Base-by-base conservation (phyloP, 306 rosid species). In the Quillaja saponaria region DNA sequence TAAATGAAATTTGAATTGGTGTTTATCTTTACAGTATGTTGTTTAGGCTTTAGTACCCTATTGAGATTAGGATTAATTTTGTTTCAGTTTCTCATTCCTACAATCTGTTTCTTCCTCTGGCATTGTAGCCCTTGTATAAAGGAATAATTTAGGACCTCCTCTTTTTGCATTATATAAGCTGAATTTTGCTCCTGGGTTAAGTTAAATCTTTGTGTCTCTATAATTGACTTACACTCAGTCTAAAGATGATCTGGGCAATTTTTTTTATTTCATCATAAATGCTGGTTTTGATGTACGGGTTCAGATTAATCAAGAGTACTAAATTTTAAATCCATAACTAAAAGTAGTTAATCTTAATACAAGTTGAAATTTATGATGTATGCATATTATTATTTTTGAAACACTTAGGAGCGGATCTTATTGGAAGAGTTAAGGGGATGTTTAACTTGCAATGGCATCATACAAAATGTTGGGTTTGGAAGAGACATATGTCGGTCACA, bases 11-110 rank as follows among this genome's bases (percentile, higher is more conserved):
- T 21, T 42, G 6, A 47, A 13, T 56, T 19, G 49, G 6, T 3
- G 25, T 53, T 72, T 52, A 44, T 16, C 59, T 63, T 49, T 47
- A 56, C 41, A 3, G 5, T 16, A 25, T n/a, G 34, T 42, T 38
- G 20, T 17, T 72, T 44, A 18, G 42, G 7, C 34, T 34, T 33
- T 61, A 0, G 25, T 42, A 34, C 7, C 13, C 15, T 18, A 1
- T 34, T 41, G 1, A 38, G 39, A 42, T 5, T 61, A 9, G 20
- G 39, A 42, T 5, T 61, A 9, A 6, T 20, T 6, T 37, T 20
- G 19, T 3, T 2, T 1, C 12, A 2, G 8, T 44, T 44, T 37
- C 42, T 34, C 1, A 13, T 9, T n/a, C 4, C 4, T 57, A 10
- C 55, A 8, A 3, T 3, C 16, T 3, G 8, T n/a, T 50, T 57